Evolutionary conservation across 192 early-diverging fungal species (phyloP).

Genomic region (Geranomyces variabilis): DNA sequence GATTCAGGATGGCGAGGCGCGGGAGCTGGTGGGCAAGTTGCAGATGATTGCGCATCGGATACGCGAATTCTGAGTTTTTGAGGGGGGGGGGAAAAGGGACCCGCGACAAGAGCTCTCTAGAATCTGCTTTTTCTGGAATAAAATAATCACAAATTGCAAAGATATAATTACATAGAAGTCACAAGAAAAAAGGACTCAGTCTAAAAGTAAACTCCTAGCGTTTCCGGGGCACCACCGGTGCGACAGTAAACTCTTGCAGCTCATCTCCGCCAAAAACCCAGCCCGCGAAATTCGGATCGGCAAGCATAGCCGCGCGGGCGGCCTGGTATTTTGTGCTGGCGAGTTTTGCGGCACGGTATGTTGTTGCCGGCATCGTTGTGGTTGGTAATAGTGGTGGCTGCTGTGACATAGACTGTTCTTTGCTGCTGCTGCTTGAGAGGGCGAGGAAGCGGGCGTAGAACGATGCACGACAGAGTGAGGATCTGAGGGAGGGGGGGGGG

Average conservation of each 20-base stretch:
- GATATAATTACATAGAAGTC: too few species aligned
- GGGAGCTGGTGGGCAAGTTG: conserved; percentile 23
- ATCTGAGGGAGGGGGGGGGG: background rate
- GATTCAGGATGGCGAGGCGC: conserved; percentile 25
- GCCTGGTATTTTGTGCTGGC: background rate
- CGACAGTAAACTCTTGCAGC: background rate
- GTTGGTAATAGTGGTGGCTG: too few species aligned
- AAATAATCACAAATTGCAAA: too few species aligned
- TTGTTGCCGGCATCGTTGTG: background rate
- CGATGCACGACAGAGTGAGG: background rate
- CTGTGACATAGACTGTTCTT: too few species aligned
- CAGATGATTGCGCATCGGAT: conserved; percentile 25
- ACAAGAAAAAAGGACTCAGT: too few species aligned
- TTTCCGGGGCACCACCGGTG: too few species aligned
- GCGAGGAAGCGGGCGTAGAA: background rate
- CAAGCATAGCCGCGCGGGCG: background rate
- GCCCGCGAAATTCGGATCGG: background rate
- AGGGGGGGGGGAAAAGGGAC: too few species aligned
- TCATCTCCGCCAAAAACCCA: background rate
- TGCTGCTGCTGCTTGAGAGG: too few species aligned
- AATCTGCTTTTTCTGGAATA: too few species aligned
- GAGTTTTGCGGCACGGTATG: background rate
- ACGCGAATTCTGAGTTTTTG: conserved; percentile 9
- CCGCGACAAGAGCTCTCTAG: too few species aligned
- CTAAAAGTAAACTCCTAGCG: too few species aligned